Evolutionary conservation across 495 filamentous ascomycete genomes (phyloP), one percentile per base, ranked within the genome.

Genomic region (Aspergillus cavernicola): DNA sequence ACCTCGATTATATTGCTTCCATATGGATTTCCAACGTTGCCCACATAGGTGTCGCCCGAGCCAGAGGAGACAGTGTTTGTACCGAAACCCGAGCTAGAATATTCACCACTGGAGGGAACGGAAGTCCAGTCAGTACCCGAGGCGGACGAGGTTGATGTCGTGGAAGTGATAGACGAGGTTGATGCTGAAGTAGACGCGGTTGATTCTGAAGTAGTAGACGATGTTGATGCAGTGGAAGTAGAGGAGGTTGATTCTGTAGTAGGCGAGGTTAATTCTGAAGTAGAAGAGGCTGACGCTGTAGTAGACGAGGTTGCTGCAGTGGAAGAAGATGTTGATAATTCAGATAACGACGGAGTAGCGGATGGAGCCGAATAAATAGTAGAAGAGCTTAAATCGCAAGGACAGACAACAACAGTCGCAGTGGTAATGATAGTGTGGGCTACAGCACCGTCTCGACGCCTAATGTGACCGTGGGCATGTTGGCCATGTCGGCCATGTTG

Each of bases 51-150:
- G 44, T 20, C 5, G 44, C 31, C 31, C 31, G 15, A 22, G 31
- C 23, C 40, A 16, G 29, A n/a, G 31, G 29, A 22, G 44, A 31
- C n/a, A 31, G 16, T 47, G 26, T 15, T 15, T 0, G 8, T 31
- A 26, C 52, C 52, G 43, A 55, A 55, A 1, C 52, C 52, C 13
- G 33, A 6, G 1, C 41, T 48, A 13, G 42, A 48, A 44, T 33
- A 55, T 24, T 18, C 43, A 13, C 42, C 42, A 23, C 11, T 18
- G 24, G 52, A 41, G 24, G 43, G 52, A 16, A 32, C 38, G 1
- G 52, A 48, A 32, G 24, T 18, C 52, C 52, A 55, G 42, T 45
- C 31, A 16, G 18, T 38, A 6, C 32, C 29, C 32, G 3, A 2
- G 47, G 47, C 26, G 47, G n/a, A n/a, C n/a, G 8, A 4, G 40